These are phyloP conservation scores for Cordyceps cateniannulata DNA, from an alignment of 2,329 filamentous ascomycete genomes.

Conservation along the genomic window DNA sequence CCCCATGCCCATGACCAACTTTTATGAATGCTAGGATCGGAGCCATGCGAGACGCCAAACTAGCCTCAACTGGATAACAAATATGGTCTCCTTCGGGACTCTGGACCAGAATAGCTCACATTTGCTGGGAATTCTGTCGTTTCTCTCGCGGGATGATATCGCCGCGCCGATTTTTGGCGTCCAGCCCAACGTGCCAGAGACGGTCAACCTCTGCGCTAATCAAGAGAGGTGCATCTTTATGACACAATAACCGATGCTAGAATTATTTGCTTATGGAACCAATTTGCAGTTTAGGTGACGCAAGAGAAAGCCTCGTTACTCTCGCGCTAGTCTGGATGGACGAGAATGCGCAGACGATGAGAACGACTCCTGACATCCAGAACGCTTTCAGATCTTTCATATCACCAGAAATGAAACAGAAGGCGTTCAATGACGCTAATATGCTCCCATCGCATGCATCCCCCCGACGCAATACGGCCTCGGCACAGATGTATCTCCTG, in stretches of 20 bases:
- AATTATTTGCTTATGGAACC: neutral
- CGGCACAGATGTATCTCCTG: conserved; percentile 9
- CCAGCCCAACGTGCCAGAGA: neutral
- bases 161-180: conserved; percentile 11
- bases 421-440: conserved; percentile 4
- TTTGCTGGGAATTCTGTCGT: conserved; percentile 9
- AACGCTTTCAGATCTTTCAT: conserved; percentile 8
- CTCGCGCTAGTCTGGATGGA: conserved; percentile 9
- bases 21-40: too few relatives aligned
- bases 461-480: neutral
- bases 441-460: conserved; percentile 8
- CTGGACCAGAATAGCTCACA: neutral
- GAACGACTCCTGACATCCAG: conserved; percentile 9
- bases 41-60: too few relatives aligned
- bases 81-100: conserved; percentile 13
- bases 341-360: conserved; percentile 8
- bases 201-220: conserved; percentile 7
- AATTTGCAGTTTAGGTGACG: neutral
- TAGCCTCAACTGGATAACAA: too few relatives aligned
- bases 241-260: neutral
- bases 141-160: conserved; percentile 11
- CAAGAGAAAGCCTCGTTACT: neutral
- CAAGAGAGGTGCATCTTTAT: neutral
- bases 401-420: conserved; percentile 2
- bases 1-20: too few relatives aligned